These are phyloP conservation scores for Avena atlantica DNA, from an alignment of 176 grass and related monocot genomes.

Conservation along the genomic window DNA sequence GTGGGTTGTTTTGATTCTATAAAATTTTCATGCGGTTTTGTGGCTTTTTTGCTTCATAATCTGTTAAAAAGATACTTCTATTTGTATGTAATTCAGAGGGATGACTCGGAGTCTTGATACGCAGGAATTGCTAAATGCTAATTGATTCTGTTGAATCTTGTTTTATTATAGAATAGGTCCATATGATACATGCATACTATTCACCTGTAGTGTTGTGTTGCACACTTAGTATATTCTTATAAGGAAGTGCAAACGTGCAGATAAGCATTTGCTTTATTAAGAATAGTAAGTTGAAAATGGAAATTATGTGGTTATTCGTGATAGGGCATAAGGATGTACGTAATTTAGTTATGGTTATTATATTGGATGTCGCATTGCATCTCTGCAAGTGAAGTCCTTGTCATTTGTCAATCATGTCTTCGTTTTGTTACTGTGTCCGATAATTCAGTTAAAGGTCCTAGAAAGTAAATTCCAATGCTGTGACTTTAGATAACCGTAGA, in stretches of 20 bases:
- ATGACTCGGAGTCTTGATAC: not conserved
- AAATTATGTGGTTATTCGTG: not conserved
- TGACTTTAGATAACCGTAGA: slow-evolving; percentile 1
- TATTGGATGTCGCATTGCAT: not conserved
- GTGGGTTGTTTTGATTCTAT: not conserved
- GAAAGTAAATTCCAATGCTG: not conserved
- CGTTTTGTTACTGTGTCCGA: not conserved
- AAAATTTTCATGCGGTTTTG: not conserved
- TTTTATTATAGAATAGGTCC: not conserved
- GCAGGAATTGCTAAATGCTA: not conserved
- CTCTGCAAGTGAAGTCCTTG: not conserved
- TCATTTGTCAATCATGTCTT: slow-evolving; percentile 19
- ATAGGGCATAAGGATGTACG: not conserved
- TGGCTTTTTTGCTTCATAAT: not conserved
- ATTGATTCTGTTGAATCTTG: not conserved
- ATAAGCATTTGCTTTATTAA: not conserved
- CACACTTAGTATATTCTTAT: not conserved
- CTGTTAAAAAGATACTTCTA: not conserved
- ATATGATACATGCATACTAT: not conserved
- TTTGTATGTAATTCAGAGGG: not conserved
- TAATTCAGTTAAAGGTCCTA: not conserved
- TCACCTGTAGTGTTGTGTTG: not conserved
- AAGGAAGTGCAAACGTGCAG: not conserved
- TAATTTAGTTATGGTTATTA: not conserved
- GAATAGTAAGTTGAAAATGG: not conserved